Evolutionary conservation across 2,329 filamentous ascomycete species (phyloP).

Genomic region (Stagonosporopsis tanaceti): DNA sequence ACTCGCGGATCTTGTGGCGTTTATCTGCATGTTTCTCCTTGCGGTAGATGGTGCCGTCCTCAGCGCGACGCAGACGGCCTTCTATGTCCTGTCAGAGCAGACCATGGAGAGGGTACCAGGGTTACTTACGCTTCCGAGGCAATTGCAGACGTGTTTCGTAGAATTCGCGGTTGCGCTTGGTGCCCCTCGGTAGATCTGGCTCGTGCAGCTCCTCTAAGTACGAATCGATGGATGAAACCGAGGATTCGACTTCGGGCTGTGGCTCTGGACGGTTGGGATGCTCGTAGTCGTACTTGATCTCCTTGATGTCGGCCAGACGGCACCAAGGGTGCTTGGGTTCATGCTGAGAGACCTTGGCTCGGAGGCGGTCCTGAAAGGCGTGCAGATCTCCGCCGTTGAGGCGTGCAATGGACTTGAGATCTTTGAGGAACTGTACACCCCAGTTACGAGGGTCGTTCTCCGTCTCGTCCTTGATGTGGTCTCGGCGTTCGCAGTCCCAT

Average conservation of each 20-base stretch:
- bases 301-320: constrained; percentile 41
- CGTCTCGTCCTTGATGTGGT: constrained; percentile 44
- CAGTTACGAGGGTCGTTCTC: constrained; percentile 48
- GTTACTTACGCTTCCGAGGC: constrained; percentile 35
- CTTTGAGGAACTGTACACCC: constrained; percentile 49
- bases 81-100: constrained; percentile 21
- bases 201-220: constrained; percentile 43
- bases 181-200: constrained; percentile 30
- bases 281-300: constrained; percentile 41
- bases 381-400: constrained; percentile 37
- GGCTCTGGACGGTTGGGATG: constrained; percentile 22
- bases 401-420: constrained; percentile 42
- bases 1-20: constrained; percentile 18
- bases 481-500: constrained; percentile 46
- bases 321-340: constrained; percentile 43
- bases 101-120: not conserved
- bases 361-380: constrained; percentile 37
- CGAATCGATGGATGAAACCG: constrained; percentile 36
- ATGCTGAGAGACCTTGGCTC: constrained; percentile 35
- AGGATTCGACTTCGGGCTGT: constrained; percentile 22
- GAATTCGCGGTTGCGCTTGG: constrained; percentile 36
- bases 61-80: constrained; percentile 38
- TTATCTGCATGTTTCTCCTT: constrained; percentile 30
- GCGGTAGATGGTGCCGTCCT: constrained; percentile 36
- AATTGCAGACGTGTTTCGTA: constrained; percentile 39